phyloP scores from a whole-genome alignment of 2,329 filamentous ascomycete species.

The Cladobotryum protrusum region DNA sequence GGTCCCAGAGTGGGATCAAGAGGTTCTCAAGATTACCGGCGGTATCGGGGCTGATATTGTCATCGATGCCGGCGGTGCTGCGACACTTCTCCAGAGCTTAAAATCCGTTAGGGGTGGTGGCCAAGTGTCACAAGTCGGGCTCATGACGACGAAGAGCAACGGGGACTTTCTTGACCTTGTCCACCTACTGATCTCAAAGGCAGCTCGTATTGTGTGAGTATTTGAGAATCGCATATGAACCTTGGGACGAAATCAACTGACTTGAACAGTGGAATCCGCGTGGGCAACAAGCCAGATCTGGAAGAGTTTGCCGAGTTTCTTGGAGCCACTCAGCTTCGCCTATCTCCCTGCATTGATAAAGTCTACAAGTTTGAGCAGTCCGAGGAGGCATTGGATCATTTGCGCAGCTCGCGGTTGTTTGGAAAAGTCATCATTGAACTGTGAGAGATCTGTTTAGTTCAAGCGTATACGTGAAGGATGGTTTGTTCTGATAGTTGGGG shows the following conservation, averaged over 20 bases:
- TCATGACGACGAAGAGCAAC: conserved; percentile 1
- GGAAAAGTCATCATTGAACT: conserved; percentile 8
- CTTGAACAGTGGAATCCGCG: background rate
- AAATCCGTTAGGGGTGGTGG: background rate
- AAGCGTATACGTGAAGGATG: too few species aligned
- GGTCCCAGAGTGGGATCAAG: conserved; percentile 39
- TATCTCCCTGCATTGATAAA: conserved; percentile 3
- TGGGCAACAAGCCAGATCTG: conserved; percentile 5
- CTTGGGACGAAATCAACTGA: background rate
- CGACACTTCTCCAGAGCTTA: conserved; percentile 2
- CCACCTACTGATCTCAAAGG: conserved; percentile 2
- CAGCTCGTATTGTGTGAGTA: conserved; percentile 6
- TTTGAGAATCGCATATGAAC: too few species aligned
- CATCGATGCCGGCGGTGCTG: conserved; percentile 21
- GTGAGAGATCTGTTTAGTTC: background rate
- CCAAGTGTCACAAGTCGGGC: conserved; percentile 8
- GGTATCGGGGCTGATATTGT: conserved; percentile 43
- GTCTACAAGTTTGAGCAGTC: conserved; percentile 5
- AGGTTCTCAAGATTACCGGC: conserved; percentile 36
- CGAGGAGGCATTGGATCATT: background rate
- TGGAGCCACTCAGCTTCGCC: background rate
- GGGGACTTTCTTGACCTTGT: conserved; percentile 1
- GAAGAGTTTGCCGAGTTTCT: conserved; percentile 4
- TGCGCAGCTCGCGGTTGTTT: background rate
- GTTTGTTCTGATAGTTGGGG: too few species aligned